phyloP scores from a whole-genome alignment of 352 stramenopile genomes.

The Phytophthora pini region DNA sequence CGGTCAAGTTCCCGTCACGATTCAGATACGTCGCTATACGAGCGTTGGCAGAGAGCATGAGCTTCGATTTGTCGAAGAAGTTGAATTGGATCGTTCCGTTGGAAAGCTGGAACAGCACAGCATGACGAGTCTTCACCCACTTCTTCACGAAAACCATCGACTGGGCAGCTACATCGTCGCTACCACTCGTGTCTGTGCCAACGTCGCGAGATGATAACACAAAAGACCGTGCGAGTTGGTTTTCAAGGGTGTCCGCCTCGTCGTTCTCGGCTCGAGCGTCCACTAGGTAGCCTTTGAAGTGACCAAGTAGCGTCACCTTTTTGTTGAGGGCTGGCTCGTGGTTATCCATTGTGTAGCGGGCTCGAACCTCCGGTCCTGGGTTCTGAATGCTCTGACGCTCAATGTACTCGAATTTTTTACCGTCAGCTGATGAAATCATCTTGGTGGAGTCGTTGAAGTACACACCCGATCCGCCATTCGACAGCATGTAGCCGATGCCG shows the following conservation, averaged over 20 bases:
- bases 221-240: conserved; percentile 42
- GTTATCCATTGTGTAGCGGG: conserved; percentile 51
- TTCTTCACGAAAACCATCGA: conserved; percentile 97
- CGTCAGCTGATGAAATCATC: conserved; percentile 92
- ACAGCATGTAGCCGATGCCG: conserved; percentile 98
- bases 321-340: conserved; percentile 94
- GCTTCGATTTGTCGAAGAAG: conserved; percentile 97
- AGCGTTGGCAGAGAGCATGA: conserved; percentile 93
- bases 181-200: conserved; percentile 21
- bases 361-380: conserved; percentile 35
- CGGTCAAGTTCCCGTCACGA: conserved; percentile 71
- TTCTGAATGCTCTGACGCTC: conserved; percentile 80
- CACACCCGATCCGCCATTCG: conserved; percentile 94
- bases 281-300: conserved; percentile 98
- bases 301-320: conserved; percentile 97
- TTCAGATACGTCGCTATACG: conserved; percentile 91
- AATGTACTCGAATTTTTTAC: conserved; percentile 95
- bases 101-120: conserved; percentile 97
- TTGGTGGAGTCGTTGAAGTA: conserved; percentile 99
- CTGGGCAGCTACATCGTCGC: conserved; percentile 10
- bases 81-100: conserved; percentile 96
- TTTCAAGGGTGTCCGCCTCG: conserved; percentile 53
- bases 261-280: conserved; percentile 75
- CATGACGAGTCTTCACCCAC: conserved; percentile 98
- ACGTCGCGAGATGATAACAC: conserved; percentile 35